Conservation (phyloP, 2,329 filamentous ascomycete genomes). For the Beauveria pseudobassiana region DNA sequence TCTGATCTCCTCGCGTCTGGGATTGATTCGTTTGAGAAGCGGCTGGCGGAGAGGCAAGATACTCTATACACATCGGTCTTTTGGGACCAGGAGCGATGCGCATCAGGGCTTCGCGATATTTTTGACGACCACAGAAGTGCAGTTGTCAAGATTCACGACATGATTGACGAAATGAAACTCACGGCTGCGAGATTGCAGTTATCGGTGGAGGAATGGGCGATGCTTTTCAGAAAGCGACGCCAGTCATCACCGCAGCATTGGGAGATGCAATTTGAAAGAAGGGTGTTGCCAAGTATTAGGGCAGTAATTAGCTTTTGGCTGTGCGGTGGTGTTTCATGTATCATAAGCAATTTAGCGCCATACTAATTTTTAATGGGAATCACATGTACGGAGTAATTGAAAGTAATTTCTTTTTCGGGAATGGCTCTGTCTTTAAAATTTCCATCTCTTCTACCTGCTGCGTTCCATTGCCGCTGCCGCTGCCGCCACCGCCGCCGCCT, state of each 20-base stretch:
- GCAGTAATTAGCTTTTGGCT: too few species aligned
- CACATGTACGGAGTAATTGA: too few species aligned
- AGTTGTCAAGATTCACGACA: background rate
- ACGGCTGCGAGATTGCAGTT: background rate
- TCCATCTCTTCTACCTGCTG: too few species aligned
- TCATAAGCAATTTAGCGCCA: too few species aligned
- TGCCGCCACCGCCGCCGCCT: too few species aligned
- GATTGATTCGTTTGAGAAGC: background rate
- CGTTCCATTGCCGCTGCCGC: too few species aligned
- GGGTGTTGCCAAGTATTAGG: too few species aligned
- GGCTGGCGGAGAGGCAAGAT: background rate
- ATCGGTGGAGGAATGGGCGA: background rate
- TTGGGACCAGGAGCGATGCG: background rate
- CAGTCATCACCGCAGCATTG: background rate
- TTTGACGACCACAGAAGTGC: background rate
- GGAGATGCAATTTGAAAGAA: background rate
- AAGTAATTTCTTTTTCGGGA: too few species aligned
- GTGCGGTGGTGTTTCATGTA: too few species aligned
- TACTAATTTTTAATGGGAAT: too few species aligned
- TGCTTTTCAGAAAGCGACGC: background rate
- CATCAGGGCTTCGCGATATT: background rate
- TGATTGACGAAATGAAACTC: background rate
- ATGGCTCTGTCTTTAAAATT: too few species aligned
- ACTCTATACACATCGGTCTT: background rate
- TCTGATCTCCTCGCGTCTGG: background rate